A percentile compares a stretch with the other conserved stretches of the same genome.
Conservation (phyloP, 1,284 basidiomycete species). For the Rhodotorula sp. region DNA sequence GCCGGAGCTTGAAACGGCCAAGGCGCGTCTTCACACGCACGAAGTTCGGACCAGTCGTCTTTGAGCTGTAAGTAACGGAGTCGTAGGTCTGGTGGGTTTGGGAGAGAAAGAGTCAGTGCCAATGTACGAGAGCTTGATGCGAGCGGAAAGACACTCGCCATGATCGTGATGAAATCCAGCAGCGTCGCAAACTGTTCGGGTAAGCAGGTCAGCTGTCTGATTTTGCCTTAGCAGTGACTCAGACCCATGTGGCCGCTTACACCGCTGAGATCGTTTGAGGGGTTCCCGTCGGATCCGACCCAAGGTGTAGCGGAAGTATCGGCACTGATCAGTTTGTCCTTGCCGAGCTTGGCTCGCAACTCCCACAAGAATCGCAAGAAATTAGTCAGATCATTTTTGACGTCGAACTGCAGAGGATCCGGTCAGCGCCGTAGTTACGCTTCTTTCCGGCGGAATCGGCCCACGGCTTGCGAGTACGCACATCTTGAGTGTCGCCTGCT, state of each 20-base stretch:
- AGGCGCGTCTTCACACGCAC: neutral
- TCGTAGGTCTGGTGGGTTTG: slow-evolving; percentile 14
- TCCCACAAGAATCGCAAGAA: slow-evolving; percentile 13
- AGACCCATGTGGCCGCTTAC: neutral
- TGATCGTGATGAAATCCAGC: slow-evolving; percentile 24
- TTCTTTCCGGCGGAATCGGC: no score
- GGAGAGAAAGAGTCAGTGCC: neutral
- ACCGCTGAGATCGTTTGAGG: slow-evolving; percentile 22
- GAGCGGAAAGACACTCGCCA: neutral
- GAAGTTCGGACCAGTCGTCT: slow-evolving; percentile 21
- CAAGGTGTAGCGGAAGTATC: slow-evolving; percentile 17
- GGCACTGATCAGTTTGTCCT: slow-evolving; percentile 20
- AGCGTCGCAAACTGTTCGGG: neutral
- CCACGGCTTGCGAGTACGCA: no score
- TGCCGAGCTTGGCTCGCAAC: slow-evolving; percentile 17
- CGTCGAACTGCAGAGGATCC: slow-evolving; percentile 16
- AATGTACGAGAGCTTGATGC: neutral
- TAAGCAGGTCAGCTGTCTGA: no score
- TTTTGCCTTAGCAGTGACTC: rapidly evolving
- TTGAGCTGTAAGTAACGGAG: neutral
- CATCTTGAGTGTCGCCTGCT: slow-evolving; percentile 12
- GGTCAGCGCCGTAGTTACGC: neutral
- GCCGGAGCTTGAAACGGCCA: no score
- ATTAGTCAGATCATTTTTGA: slow-evolving; percentile 26
- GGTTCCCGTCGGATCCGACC: slow-evolving; percentile 8